Evolutionary conservation across 305 asterid genomes (phyloP).

Genomic region (Fraxinus sp.): DNA sequence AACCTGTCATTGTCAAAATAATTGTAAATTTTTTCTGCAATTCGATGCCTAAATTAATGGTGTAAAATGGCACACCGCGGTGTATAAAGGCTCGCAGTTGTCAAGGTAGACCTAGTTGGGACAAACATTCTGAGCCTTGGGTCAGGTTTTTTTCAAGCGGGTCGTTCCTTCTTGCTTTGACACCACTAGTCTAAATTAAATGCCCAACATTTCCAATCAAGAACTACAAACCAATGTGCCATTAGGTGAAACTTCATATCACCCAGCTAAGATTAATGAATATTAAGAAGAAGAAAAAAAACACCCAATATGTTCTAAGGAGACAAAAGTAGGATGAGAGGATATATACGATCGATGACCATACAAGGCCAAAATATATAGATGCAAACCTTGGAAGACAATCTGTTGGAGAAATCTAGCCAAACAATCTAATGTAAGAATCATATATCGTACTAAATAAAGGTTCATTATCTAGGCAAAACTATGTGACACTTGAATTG

Average conservation of each 20-base stretch:
- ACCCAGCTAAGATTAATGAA: neutral
- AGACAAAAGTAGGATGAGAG: neutral
- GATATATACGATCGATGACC: neutral
- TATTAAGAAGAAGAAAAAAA: neutral
- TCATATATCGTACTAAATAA: neutral
- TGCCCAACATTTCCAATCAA: constrained; percentile 27
- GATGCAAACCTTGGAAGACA: neutral
- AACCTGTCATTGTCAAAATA: constrained; percentile 24
- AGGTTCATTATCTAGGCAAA: neutral
- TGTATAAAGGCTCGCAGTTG: neutral
- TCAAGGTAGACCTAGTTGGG: neutral
- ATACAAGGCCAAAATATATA: neutral
- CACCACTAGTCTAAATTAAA: constrained; percentile 8
- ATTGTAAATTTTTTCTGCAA: neutral
- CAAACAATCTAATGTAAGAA: neutral
- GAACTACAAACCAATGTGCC: constrained; percentile 43
- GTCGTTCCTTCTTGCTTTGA: neutral
- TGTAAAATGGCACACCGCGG: neutral
- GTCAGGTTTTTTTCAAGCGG: neutral
- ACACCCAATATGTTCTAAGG: constrained; percentile 6
- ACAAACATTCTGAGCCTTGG: neutral
- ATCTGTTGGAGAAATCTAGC: neutral
- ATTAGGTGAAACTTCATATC: constrained; percentile 36
- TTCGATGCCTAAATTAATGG: neutral
- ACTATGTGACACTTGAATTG: neutral